A percentile compares a stretch with the other conserved stretches of the same genome.
These are phyloP conservation scores for Backusella westeae DNA, from an alignment of 192 early-diverging fungal genomes.

Conservation along the genomic window DNA sequence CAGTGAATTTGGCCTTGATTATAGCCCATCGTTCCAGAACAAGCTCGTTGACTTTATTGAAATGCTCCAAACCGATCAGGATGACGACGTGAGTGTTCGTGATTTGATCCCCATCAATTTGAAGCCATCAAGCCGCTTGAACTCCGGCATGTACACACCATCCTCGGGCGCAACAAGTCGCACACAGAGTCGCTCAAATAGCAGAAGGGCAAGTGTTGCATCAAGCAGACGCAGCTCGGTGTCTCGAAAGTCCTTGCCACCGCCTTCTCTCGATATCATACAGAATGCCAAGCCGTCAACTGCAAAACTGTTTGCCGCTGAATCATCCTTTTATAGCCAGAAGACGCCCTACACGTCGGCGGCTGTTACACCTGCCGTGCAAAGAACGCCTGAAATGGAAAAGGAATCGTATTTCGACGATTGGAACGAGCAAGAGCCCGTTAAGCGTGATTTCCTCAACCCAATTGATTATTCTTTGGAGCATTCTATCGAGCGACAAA, in stretches of 20 bases:
- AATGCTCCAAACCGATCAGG: neutral
- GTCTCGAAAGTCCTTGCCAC: neutral
- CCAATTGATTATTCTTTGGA: neutral
- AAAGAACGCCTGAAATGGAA: neutral
- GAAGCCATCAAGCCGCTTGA: conserved; percentile 25
- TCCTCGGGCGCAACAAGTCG: neutral
- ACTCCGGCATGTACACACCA: neutral
- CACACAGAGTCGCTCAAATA: neutral
- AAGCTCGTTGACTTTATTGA: neutral
- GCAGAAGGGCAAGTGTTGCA: conserved; percentile 3
- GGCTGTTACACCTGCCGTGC: conserved; percentile 12
- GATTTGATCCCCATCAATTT: conserved; percentile 34
- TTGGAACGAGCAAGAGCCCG: neutral
- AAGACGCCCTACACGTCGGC: conserved; percentile 22
- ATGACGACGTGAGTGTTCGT: conserved; percentile 29
- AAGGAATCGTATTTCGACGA: neutral
- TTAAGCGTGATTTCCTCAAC: neutral
- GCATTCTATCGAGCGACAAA: neutral
- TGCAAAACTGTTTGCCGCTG: conserved; percentile 4
- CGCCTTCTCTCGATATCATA: neutral
- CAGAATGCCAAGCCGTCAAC: neutral
- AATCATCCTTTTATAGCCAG: neutral
- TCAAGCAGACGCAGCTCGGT: neutral
- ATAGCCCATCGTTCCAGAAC: neutral
- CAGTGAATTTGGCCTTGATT: conserved; percentile 16